These are phyloP conservation scores for Xeromyces bisporus DNA, from an alignment of 495 filamentous ascomycete genomes.

Conservation along the genomic window DNA sequence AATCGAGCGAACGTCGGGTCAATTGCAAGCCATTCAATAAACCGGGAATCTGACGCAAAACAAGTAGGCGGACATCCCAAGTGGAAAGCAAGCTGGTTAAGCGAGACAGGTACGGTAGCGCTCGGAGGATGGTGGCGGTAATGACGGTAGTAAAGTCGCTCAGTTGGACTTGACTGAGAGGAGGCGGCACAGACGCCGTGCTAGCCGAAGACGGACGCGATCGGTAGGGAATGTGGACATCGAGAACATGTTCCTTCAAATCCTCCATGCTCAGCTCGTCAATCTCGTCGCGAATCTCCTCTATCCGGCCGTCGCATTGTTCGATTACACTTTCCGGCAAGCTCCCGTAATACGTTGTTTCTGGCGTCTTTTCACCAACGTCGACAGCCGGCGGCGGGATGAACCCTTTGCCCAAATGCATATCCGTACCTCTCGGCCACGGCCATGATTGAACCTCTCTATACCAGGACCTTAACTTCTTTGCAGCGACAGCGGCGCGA, in stretches of 20 bases:
- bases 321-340: constrained; percentile 42
- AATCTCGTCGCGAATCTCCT: constrained; percentile 61
- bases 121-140: constrained; percentile 72
- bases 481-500: constrained; percentile 53
- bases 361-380: constrained; percentile 3
- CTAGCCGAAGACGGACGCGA: constrained; percentile 39
- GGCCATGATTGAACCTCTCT: constrained; percentile 59
- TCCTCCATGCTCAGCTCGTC: constrained; percentile 74
- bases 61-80: constrained; percentile 61
- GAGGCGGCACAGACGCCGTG: constrained; percentile 33
- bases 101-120: constrained; percentile 64
- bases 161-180: constrained; percentile 39
- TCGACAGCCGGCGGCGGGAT: constrained; percentile 24
- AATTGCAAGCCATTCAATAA: constrained; percentile 50
- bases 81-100: constrained; percentile 49
- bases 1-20: constrained; percentile 42
- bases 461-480: constrained; percentile 60
- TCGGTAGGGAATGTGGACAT: constrained; percentile 48
- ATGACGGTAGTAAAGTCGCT: constrained; percentile 80
- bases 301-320: constrained; percentile 54
- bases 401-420: constrained; percentile 35
- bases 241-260: constrained; percentile 73
- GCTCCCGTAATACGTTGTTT: constrained; percentile 47
- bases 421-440: constrained; percentile 40
- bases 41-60: constrained; percentile 53